These are phyloP conservation scores for Nicotiana noctiflora DNA, from an alignment of 257 asterid genomes.

Conservation along the genomic window DNA sequence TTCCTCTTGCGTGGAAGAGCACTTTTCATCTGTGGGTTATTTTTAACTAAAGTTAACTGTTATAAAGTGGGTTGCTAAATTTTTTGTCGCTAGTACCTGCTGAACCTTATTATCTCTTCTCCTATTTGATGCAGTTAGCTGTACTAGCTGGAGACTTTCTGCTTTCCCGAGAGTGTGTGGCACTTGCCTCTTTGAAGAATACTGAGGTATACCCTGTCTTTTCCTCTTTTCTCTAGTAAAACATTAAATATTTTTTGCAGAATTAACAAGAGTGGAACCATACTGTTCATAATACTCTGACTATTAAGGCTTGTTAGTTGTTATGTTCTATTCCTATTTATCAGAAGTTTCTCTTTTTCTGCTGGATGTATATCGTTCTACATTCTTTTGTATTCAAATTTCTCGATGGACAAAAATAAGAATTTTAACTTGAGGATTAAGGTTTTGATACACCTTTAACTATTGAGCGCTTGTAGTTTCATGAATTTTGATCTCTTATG, in stretches of 20 bases:
- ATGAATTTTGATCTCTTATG: background rate
- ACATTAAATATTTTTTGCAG: background rate
- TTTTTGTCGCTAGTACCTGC: background rate
- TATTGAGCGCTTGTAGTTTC: background rate
- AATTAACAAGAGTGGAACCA: background rate
- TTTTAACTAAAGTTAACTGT: background rate
- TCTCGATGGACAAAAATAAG: background rate
- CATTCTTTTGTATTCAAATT: background rate
- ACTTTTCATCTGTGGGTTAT: background rate
- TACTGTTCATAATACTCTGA: background rate
- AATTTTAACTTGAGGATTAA: background rate
- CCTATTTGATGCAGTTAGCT: slow-evolving; percentile 56
- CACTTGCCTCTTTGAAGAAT: slow-evolving; percentile 90
- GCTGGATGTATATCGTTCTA: background rate
- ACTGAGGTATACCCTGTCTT: slow-evolving; percentile 55
- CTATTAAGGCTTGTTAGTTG: background rate
- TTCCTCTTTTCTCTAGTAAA: background rate
- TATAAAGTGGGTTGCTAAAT: background rate
- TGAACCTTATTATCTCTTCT: slow-evolving; percentile 7
- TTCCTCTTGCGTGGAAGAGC: background rate
- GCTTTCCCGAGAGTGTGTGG: slow-evolving; percentile 90
- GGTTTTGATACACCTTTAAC: background rate
- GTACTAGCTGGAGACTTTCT: slow-evolving; percentile 95
- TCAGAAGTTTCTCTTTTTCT: background rate
- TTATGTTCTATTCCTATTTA: background rate